phyloP scores from a whole-genome alignment of 1,284 basidiomycete genomes.

The Rhodotorula sp. region DNA sequence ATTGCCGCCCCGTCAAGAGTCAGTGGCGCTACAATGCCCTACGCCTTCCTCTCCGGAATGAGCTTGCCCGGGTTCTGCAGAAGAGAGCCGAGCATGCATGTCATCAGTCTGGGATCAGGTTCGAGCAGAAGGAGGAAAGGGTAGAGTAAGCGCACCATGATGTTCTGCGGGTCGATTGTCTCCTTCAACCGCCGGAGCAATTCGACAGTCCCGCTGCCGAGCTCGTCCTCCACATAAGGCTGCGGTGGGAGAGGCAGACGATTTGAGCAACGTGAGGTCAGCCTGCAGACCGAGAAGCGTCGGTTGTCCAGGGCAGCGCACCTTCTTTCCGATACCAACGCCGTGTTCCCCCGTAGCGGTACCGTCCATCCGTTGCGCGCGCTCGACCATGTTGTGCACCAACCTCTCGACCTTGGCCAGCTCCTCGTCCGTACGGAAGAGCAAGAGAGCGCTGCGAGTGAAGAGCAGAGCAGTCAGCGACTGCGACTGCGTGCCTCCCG shows the following conservation, averaged over 20 bases:
- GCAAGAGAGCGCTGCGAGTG: conserved; percentile 48
- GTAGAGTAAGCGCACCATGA: conserved; percentile 31
- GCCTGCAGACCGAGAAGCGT: background rate
- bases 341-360: conserved; percentile 59
- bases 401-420: conserved; percentile 55
- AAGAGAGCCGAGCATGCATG: too few relatives aligned
- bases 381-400: conserved; percentile 66
- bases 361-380: conserved; percentile 71
- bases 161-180: conserved; percentile 42
- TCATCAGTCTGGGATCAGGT: too few relatives aligned
- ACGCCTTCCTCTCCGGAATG: conserved; percentile 18
- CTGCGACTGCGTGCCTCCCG: background rate
- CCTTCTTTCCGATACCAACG: conserved; percentile 43
- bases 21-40: background rate
- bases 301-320: background rate
- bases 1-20: too few relatives aligned
- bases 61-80: conserved; percentile 38
- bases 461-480: conserved; percentile 11
- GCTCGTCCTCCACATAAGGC: conserved; percentile 42
- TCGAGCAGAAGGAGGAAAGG: background rate
- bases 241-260: background rate
- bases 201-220: conserved; percentile 42
- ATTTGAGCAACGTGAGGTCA: background rate
- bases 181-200: conserved; percentile 41
- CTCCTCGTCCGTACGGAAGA: conserved; percentile 66